Percentiles rank a stretch among this genome's conserved stretches.
Evolutionary conservation across 176 grass and related monocot genomes (phyloP).

Genomic region (Phoenix roebelenii): DNA sequence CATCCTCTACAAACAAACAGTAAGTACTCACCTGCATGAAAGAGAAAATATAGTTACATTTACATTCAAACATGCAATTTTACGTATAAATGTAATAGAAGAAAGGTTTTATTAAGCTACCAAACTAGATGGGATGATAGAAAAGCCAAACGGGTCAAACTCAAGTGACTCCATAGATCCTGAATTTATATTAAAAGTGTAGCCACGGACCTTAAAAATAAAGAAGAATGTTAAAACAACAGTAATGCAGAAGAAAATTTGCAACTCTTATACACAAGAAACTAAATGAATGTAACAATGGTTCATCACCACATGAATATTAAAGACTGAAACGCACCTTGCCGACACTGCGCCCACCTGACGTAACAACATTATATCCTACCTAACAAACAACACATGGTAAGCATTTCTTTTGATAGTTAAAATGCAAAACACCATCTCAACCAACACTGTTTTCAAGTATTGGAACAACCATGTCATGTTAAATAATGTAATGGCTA

Average conservation of each 20-base stretch:
- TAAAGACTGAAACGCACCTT: conserved; percentile 56
- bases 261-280: not conserved
- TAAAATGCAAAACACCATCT: no score
- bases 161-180: conserved; percentile 80
- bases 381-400: conserved; percentile 37
- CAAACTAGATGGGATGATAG: conserved; percentile 73
- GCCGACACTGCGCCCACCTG: conserved; percentile 50
- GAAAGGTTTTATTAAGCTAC: conserved; percentile 27
- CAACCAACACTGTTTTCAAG: no score
- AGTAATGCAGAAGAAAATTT: not conserved
- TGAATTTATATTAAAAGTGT: conserved; percentile 81
- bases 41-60: conserved; percentile 10
- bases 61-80: not conserved
- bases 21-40: conserved; percentile 76
- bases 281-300: not conserved
- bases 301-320: conserved; percentile 22
- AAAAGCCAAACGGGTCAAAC: conserved; percentile 86
- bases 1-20: conserved; percentile 69
- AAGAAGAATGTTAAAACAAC: conserved; percentile 9
- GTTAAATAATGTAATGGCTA: no score
- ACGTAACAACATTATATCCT: conserved; percentile 75
- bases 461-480: no score
- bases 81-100: not conserved
- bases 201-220: conserved; percentile 66
- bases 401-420: conserved; percentile 8